Evolutionary conservation across 2,329 filamentous ascomycete genomes (phyloP).

Genomic region (Colletotrichum zoysiae): DNA sequence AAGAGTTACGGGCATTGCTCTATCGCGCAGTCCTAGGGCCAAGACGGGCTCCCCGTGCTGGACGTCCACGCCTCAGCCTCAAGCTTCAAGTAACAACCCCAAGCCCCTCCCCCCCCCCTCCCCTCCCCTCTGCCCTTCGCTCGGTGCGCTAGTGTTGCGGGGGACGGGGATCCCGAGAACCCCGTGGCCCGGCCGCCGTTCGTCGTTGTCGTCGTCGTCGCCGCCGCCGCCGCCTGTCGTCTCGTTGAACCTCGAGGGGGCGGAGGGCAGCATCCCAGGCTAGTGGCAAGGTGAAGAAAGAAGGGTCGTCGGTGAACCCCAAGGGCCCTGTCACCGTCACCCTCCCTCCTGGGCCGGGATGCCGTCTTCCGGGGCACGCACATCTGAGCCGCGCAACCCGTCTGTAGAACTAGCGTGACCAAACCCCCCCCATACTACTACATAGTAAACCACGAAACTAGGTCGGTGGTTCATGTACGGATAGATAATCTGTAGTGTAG

Average conservation of each 20-base stretch:
- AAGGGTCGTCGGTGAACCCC: background rate
- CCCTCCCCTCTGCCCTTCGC: too few relatives aligned
- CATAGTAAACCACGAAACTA: too few relatives aligned
- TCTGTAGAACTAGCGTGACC: too few relatives aligned
- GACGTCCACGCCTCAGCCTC: background rate
- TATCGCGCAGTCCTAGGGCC: too few relatives aligned
- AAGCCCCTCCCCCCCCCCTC: too few relatives aligned
- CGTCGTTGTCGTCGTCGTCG: constrained; percentile 1
- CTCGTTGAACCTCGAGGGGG: background rate
- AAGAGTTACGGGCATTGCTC: background rate
- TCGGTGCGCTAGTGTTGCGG: constrained; percentile 15
- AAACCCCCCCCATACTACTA: too few relatives aligned
- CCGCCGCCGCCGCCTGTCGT: background rate
- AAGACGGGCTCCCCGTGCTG: background rate
- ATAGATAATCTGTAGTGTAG: background rate
- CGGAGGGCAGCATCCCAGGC: background rate
- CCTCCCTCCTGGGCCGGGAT: background rate
- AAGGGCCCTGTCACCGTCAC: background rate
- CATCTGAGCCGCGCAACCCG: background rate
- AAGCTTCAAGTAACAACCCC: background rate
- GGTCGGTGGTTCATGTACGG: background rate
- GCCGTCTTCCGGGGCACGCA: background rate
- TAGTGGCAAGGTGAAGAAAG: background rate
- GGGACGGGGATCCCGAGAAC: constrained; percentile 30
- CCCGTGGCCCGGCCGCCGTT: constrained; percentile 17